Percentiles rank a stretch among this genome's conserved stretches.
These are phyloP conservation scores for Mortierella sp. DNA, from an alignment of 371 early-diverging fungal genomes.

Conservation along the genomic window DNA sequence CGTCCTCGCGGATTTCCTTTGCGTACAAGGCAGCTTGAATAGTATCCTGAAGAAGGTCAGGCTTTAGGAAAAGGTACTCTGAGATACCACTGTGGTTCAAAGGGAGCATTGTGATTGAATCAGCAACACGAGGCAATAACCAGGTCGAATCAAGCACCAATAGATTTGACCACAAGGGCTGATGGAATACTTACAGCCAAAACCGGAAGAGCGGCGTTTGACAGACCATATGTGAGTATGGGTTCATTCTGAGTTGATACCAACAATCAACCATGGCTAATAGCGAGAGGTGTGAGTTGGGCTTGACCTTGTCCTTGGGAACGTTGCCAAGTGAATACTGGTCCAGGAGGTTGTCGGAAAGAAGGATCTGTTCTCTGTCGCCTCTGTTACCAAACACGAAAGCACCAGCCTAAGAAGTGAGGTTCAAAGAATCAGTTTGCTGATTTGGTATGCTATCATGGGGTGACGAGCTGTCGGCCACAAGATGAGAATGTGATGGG, in stretches of 20 bases:
- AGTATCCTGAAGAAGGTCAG: conserved; percentile 81
- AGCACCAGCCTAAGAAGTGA: conserved; percentile 70
- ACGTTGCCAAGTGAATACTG: conserved; percentile 89
- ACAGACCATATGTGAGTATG: conserved; percentile 94
- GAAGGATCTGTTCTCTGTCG: conserved; percentile 72
- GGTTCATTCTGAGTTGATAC: conserved; percentile 83
- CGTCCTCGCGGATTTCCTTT: conserved; percentile 88
- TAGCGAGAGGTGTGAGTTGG: conserved; percentile 93
- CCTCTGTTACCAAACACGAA: conserved; percentile 87
- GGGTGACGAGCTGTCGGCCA: too few relatives aligned
- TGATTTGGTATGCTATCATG: too few relatives aligned
- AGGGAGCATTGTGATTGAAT: too few relatives aligned
- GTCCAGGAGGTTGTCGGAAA: conserved; percentile 86
- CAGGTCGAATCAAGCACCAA: neutral
- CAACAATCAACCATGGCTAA: conserved; percentile 96
- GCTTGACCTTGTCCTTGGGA: conserved; percentile 77
- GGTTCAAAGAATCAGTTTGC: neutral
- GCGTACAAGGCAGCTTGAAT: conserved; percentile 85
- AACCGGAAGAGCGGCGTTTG: conserved; percentile 96
- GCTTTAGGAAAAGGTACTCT: conserved; percentile 88
- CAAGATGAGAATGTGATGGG: neutral
- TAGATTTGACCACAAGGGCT: neutral
- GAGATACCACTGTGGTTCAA: conserved; percentile 78
- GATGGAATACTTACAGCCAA: conserved; percentile 73
- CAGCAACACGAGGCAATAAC: too few relatives aligned